A percentile compares a stretch with the other conserved stretches of the same genome.
These are phyloP conservation scores for Globisporangium uncinulatum DNA, from an alignment of 352 stramenopile species.

Conservation along the genomic window DNA sequence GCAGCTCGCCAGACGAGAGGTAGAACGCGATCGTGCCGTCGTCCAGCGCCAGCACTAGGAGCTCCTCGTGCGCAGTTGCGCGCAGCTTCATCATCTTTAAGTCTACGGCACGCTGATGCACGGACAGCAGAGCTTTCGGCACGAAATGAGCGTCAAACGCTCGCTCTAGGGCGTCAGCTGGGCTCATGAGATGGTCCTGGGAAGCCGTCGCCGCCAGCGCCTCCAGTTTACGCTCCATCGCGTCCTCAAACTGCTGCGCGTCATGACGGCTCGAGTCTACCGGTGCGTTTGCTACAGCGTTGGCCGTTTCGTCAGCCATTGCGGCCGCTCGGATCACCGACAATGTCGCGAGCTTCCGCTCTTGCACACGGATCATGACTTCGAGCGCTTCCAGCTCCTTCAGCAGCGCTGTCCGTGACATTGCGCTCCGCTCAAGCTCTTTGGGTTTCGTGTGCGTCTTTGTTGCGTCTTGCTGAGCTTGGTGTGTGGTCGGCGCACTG, in stretches of 20 bases:
- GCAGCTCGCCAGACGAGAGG: constrained; percentile 14
- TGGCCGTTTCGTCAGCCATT: not conserved
- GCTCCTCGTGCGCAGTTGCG: constrained; percentile 15
- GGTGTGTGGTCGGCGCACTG: not conserved
- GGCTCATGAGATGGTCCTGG: not conserved
- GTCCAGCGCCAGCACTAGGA: constrained; percentile 28
- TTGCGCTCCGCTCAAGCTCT: not conserved
- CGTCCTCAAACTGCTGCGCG: constrained; percentile 3
- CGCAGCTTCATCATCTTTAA: constrained; percentile 41
- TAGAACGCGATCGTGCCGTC: constrained; percentile 28
- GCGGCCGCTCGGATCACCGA: constrained; percentile 16
- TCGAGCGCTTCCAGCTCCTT: constrained; percentile 28
- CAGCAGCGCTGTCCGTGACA: constrained; percentile 15
- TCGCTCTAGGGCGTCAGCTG: not conserved
- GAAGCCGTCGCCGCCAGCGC: constrained; percentile 1
- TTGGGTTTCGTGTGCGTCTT: not conserved
- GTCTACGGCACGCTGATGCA: constrained; percentile 19
- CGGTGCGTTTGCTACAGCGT: not conserved
- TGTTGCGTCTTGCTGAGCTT: not conserved
- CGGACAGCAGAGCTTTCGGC: constrained; percentile 12
- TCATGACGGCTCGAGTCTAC: not conserved
- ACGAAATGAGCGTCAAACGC: constrained; percentile 47
- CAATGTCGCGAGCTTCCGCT: constrained; percentile 32
- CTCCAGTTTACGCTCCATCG: constrained; percentile 16
- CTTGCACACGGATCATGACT: constrained; percentile 34